Base-by-base conservation (phyloP, 805 yeast species). In the Gaillardinia entomophila region DNA sequence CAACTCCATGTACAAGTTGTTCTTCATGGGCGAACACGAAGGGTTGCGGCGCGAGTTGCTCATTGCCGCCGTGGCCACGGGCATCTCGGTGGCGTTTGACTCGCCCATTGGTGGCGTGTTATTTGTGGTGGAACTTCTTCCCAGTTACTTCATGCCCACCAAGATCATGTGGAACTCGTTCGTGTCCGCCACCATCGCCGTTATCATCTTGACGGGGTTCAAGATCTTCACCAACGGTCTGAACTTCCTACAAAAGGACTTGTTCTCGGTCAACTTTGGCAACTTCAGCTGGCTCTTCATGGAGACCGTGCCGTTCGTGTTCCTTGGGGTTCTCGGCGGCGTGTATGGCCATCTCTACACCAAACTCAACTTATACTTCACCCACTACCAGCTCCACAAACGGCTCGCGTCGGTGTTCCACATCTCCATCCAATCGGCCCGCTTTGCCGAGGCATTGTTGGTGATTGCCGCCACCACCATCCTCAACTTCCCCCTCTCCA, bases 71-170 rank as follows among this genome's bases (percentile, higher is more conserved):
- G 73, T 85, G 1, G 89, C 94, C 1, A 79, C 89, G 1, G 96
- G 95, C 4, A 80, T 86, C 16, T 76, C 89, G 0, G 84, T 82
- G 11, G 94, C 95, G 1, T 85, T 86, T 56, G 82, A 82, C 38
- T 79, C 95, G 0, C 95, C 96, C 3, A 78, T 87, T 35, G 95
- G 94, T 6, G 96, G 95, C 1, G 92, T 87, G 1, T 53, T 86
- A 20, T 87, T 85, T 53, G 80, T 82, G 4, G 53, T 83, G 13
- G 94, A 86, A 46, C 77, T 76, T 39, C 62, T 81, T 27, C 75
- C 81, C 3, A 72, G 78, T 22, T 82, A 73, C 47, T 76, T 80
- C 48, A 73, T 71, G 30, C 75, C 80, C 14, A 75, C 75, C 17
- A 73, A 69, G 38, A 67, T 80, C 38, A 74, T 86, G 78, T 86